phyloP scores from a whole-genome alignment of 2,329 filamentous ascomycete genomes.

The Lachnellula suecica region DNA sequence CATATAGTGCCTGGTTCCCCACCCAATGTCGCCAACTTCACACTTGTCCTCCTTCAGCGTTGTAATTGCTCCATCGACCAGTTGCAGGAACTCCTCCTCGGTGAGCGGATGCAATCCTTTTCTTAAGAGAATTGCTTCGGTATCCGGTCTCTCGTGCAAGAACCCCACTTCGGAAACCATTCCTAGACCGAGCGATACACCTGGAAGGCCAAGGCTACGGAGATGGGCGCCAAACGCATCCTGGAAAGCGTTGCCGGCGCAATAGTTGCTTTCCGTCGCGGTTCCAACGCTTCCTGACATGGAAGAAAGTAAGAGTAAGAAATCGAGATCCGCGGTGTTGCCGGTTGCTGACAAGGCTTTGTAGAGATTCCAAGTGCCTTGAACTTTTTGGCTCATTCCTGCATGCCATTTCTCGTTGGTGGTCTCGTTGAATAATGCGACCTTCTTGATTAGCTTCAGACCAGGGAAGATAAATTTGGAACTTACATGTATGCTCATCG shows the following conservation, averaged over 20 bases:
- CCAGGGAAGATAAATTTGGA: neutral
- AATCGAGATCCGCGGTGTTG: slow-evolving; percentile 32
- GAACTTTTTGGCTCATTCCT: slow-evolving; percentile 34
- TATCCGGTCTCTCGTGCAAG: slow-evolving; percentile 10
- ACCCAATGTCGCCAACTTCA: neutral
- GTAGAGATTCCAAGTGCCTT: slow-evolving; percentile 14
- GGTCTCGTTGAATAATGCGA: slow-evolving; percentile 35
- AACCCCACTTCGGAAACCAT: slow-evolving; percentile 4
- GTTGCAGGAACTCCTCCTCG: neutral
- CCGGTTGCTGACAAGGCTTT: neutral
- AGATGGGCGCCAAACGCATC: slow-evolving; percentile 4
- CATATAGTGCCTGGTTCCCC: neutral
- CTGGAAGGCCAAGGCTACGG: neutral
- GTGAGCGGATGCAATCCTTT: neutral
- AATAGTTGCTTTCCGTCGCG: slow-evolving; percentile 25
- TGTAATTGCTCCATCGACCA: neutral
- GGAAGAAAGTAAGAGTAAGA: slow-evolving; percentile 39
- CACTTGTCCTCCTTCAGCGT: neutral
- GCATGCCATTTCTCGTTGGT: slow-evolving; percentile 34
- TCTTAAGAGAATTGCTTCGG: neutral
- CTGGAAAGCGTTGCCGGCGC: neutral
- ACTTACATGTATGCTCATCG: slow-evolving; percentile 30
- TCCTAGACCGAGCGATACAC: slow-evolving; percentile 5
- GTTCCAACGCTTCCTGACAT: slow-evolving; percentile 33
- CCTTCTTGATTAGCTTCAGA: neutral